Base-by-base conservation (phyloP, 192 early-diverging fungal genomes). In the Lobosporangium transversale region DNA sequence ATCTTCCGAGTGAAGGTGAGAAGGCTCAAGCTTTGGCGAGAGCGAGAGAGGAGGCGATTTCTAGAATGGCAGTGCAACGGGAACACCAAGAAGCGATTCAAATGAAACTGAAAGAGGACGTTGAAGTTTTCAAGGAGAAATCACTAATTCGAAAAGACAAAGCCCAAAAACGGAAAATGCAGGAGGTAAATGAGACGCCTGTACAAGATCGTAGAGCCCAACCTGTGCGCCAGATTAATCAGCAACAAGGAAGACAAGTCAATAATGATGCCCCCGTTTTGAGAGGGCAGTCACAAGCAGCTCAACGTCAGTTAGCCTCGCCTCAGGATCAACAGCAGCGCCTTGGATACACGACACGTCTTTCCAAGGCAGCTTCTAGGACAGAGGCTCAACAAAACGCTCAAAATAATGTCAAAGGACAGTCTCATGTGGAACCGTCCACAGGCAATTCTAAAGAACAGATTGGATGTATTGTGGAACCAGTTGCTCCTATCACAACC, bases 181-280 rank as follows among this genome's bases (percentile, higher is more conserved):
- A 57, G 53, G 73, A 76, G 31, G 53, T 30, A 7, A 65, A 30
- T 8, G 73, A 76, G 31, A 30, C 37, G 3, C 58, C 58, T 14
- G 44, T 58, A 11, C 73, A 76, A 48, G 73, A 76, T 24, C 73
- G 73, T 24, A 58, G 73, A 2, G 63, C 65, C 4, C 73, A 76
- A 14, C 73, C 73, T 20, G 64, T 76, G 11, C 59, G 73, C 0
- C 65, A 62, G 32, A 76, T 66, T 17, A 66, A 76, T 10, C 73
- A 76, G 40, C 71, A 75, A 20, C 62, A 61, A 44, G 64, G 63
- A 21, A 52, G 33, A n/a, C 54, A 45, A 6, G 23, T 43, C 12
- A 59, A 59, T 18, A 20, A 37, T 9, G 70, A 74, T 32, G 21
- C 48, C 20, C 27, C 55, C 23, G 47, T 27, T 5, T 24, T 49